Conservation (phyloP, 306 rosid species). For the Quercus cerris region DNA sequence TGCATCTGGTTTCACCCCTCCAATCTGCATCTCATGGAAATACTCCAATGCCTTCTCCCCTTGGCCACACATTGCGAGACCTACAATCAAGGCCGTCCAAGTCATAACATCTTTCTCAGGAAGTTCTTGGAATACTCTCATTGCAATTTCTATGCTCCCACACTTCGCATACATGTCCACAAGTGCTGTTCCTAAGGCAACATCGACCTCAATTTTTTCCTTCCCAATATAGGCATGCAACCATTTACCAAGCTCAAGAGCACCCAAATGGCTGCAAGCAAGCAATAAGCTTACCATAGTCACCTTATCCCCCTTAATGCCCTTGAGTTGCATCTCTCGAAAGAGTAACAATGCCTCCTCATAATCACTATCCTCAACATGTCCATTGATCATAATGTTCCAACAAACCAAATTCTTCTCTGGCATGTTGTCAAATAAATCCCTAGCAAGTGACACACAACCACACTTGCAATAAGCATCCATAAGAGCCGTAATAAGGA, state of each 20-base stretch:
- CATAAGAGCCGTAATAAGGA: constrained; percentile 17
- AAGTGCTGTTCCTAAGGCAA: constrained; percentile 18
- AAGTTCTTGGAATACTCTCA: constrained; percentile 13
- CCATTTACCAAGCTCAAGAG: constrained; percentile 30
- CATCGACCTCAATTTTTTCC: constrained; percentile 18
- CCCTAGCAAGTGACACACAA: constrained; percentile 14
- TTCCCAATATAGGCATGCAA: constrained; percentile 12
- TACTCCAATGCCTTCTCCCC: constrained; percentile 15
- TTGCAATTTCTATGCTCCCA: constrained; percentile 22
- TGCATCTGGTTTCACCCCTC: constrained; percentile 21
- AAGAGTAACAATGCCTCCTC: constrained; percentile 19
- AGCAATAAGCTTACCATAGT: constrained; percentile 23
- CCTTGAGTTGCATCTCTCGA: constrained; percentile 21
- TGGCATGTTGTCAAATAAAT: constrained; percentile 11
- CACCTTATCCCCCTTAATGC: constrained; percentile 23
- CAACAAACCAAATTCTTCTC: constrained; percentile 23
- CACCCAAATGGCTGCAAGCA: constrained; percentile 28
- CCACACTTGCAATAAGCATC: constrained; percentile 29
- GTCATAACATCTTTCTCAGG: constrained; percentile 26
- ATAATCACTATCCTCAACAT: constrained; percentile 18
- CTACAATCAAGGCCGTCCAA: constrained; percentile 24
- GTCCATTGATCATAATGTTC: constrained; percentile 24
- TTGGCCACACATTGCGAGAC: constrained; percentile 19
- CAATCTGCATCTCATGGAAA: constrained; percentile 23
- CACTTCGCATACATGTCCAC: constrained; percentile 31